Conservation (phyloP, 306 rosid genomes). For the Lathyrus oleraceus region DNA sequence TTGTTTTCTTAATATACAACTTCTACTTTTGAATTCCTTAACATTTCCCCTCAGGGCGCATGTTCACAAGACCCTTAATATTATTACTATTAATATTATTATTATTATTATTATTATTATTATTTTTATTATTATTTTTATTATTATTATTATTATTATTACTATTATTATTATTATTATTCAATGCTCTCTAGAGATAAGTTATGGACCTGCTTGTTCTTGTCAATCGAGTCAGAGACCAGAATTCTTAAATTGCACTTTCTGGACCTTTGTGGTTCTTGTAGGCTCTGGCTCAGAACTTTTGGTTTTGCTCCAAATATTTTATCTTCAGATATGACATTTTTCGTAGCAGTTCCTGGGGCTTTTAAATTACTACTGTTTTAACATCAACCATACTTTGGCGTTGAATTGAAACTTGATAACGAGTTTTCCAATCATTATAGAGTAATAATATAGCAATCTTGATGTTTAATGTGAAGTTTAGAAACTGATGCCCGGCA, state of each 20-base stretch:
- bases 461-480: background rate
- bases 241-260: background rate
- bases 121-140: background rate
- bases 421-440: background rate
- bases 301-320: constrained; percentile 11
- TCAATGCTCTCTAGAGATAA: constrained; percentile 18
- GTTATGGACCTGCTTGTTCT: constrained; percentile 6
- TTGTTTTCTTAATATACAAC: too few relatives aligned
- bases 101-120: background rate
- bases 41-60: too few relatives aligned
- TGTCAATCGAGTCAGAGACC: background rate
- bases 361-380: constrained; percentile 18
- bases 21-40: too few relatives aligned
- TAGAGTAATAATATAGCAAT: constrained; percentile 3
- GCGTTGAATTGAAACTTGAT: constrained; percentile 21
- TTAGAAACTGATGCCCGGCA: background rate
- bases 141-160: background rate
- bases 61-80: background rate
- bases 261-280: background rate
- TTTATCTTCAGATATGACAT: background rate
- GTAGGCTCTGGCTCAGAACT: constrained; percentile 11
- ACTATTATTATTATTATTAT: background rate
- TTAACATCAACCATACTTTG: background rate
- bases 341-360: constrained; percentile 4
- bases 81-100: background rate